Evolutionary conservation across 116 monocot species (phyloP), one percentile per base, ranked within the genome.

Genomic region (Thalassia testudinum): DNA sequence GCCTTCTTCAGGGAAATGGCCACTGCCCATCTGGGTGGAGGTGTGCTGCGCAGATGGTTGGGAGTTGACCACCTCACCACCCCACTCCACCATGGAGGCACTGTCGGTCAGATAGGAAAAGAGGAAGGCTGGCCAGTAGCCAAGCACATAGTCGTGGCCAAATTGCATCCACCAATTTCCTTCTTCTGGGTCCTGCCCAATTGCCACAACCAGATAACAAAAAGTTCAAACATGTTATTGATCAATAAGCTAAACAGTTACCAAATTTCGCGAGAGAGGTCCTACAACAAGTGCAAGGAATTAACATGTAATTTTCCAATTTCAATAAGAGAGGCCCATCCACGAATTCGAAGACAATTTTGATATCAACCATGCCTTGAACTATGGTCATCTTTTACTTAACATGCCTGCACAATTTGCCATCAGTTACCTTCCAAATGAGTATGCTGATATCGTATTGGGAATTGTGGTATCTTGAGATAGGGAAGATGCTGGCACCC

Each of bases 371-470:
- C 6, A 10, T 34, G 10, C 3, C 30, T 10, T 34, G 30, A 34
- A 34, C 30, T 34, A 34, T 34, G 30, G 3, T 34, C 30, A 34
- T 34, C 10, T 34, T 5, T 34, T 34, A 5, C 6, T 34, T 10
- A 34, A 10, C 3, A 34, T 3, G 10, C 30, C 10, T 34, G 10
- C 10, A 10, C 30, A 34, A 5, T 34, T 34, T 34, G 30, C 30
- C 3, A 5, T 34, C 30, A 5, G 6, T 44, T 64, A 64, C 63
- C 63, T 91, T 91, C 91, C 91, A 91, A 12, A 91, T 53, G 34
- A 91, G 71, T 0, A 91, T 62, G 50, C 61, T 81, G 37, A 91
- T 85, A 50, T 91, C 91, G 11, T 72, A 91, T 45, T 91, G 91
- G 2, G 66, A 61, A 1, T 78, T 76, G 42, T 58, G 67, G 22